A percentile compares a stretch with the other conserved stretches of the same genome.
Conservation (phyloP, 371 early-diverging fungal genomes). For the Mortierella sp. region DNA sequence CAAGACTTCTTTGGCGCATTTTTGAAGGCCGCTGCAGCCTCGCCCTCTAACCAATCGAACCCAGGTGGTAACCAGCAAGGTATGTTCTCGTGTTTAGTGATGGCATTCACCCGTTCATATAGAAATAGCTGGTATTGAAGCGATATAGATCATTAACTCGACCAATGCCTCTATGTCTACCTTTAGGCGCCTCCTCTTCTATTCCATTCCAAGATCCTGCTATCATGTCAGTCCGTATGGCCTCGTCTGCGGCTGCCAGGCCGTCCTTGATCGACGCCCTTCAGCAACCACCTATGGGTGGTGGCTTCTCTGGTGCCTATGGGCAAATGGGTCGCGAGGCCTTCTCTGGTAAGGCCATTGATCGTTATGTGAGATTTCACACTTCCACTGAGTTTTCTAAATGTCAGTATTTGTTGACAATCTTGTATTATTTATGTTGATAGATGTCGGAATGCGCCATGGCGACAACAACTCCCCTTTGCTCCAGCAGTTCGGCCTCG, state of each 20-base stretch:
- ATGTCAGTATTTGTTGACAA: neutral
- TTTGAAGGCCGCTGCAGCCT: constrained; percentile 76
- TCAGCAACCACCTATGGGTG: constrained; percentile 27
- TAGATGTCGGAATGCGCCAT: constrained; percentile 10
- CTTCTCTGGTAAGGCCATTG: constrained; percentile 19
- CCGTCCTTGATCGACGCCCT: constrained; percentile 41
- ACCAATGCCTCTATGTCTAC: too few species aligned
- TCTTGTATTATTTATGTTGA: neutral
- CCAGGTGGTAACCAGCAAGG: constrained; percentile 16
- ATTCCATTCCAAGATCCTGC: constrained; percentile 78
- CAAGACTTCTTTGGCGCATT: constrained; percentile 82
- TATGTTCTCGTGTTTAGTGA: neutral
- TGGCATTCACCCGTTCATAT: neutral
- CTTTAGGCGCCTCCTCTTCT: constrained; percentile 17
- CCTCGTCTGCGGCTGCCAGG: constrained; percentile 37
- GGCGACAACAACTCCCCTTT: constrained; percentile 22
- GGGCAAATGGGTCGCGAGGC: constrained; percentile 22
- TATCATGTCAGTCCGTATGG: constrained; percentile 74
- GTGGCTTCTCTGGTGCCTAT: constrained; percentile 14
- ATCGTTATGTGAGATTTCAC: neutral
- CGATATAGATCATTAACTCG: neutral
- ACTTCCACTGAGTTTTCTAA: neutral
- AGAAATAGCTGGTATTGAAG: neutral
- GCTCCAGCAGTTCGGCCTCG: constrained; percentile 43
- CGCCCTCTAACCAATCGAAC: constrained; percentile 21